Evolutionary conservation across 1,284 basidiomycete species (phyloP).

Genomic region (Rhodotorula sp.): DNA sequence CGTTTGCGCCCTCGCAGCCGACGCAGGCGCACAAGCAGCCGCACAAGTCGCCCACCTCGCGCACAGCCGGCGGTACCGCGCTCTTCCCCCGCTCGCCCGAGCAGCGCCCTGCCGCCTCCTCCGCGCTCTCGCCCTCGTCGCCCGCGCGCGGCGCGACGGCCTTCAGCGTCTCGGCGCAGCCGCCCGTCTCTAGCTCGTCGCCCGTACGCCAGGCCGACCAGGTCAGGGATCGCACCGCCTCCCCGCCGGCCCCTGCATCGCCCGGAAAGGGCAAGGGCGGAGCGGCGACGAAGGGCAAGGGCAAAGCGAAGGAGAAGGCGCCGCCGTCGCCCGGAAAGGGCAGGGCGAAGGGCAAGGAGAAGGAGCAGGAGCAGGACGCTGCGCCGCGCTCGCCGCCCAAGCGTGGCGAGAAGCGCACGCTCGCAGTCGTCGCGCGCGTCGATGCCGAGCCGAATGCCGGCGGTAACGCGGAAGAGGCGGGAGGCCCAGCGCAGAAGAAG

Average conservation of each 20-base stretch:
- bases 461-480: background rate
- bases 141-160: too few relatives aligned
- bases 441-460: background rate
- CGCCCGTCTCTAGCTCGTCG: too few relatives aligned
- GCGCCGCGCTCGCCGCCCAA: background rate
- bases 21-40: background rate
- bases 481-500: slow-evolving; percentile 3
- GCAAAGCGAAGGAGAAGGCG: slow-evolving; percentile 1
- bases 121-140: background rate
- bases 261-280: too few relatives aligned
- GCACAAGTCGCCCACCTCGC: background rate
- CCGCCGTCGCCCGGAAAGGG: background rate
- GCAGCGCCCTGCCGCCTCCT: background rate
- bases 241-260: too few relatives aligned
- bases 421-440: background rate
- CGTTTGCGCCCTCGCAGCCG: slow-evolving; percentile 12
- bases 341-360: too few relatives aligned
- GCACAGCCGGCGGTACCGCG: background rate
- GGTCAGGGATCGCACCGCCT: too few relatives aligned
- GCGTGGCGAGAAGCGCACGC: background rate
- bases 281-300: slow-evolving; percentile 3
- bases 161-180: too few relatives aligned
- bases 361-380: too few relatives aligned
- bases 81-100: background rate
- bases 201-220: too few relatives aligned